These are phyloP conservation scores for Populus hybrid DNA, from an alignment of 441 rosid species.

Conservation along the genomic window DNA sequence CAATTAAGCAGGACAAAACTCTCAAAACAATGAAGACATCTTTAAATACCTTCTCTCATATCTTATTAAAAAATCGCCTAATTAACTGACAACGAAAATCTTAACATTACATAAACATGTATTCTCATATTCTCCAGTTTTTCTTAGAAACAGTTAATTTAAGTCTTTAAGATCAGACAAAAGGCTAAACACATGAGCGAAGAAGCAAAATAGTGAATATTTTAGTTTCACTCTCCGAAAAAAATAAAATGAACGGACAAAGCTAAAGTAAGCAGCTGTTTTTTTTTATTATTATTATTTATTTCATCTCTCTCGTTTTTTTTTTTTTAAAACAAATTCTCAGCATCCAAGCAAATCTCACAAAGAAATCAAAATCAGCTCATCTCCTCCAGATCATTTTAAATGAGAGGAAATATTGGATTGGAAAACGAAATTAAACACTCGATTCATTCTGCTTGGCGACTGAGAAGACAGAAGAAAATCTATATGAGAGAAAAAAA, in stretches of 20 bases:
- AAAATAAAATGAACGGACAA: background rate
- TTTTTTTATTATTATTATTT: background rate
- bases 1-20: background rate
- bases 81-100: background rate
- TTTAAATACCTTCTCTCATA: background rate
- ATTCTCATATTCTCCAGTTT: background rate
- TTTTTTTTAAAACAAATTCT: background rate
- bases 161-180: background rate
- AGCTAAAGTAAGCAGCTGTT: background rate
- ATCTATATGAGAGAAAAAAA: background rate
- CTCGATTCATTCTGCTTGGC: background rate
- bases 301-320: background rate
- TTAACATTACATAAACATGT: background rate
- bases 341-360: conserved; percentile 4
- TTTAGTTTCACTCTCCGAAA: background rate
- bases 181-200: background rate
- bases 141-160: background rate
- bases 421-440: background rate
- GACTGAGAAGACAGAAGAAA: background rate
- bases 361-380: background rate
- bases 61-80: background rate
- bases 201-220: background rate
- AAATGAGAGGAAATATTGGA: background rate
- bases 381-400: conserved; percentile 1
- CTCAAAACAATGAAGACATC: background rate